Evolutionary conservation across 331 rosid genomes (phyloP).

Genomic region (Cucumis variabilis): DNA sequence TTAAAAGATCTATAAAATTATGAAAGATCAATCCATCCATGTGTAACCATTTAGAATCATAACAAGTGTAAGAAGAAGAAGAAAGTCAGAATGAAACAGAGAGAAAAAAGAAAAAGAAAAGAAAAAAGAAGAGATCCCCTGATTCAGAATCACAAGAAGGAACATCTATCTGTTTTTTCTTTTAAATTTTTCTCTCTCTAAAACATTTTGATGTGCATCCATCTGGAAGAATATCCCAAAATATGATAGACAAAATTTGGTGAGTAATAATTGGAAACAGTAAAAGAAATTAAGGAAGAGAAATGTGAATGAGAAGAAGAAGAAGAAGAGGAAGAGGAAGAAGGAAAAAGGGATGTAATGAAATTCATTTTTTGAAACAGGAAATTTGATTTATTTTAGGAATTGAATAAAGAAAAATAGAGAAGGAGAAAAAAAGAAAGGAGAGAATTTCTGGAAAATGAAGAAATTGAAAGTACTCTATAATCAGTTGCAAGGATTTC

Average conservation of each 20-base stretch:
- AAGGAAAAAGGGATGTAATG: background rate
- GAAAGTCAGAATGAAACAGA: constrained; percentile 58
- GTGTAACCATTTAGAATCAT: background rate
- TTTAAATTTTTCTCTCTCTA: background rate
- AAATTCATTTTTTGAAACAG: background rate
- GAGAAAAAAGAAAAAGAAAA: background rate
- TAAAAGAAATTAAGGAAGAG: constrained; percentile 23
- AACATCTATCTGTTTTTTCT: background rate
- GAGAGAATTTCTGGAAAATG: constrained; percentile 55
- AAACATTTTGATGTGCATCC: constrained; percentile 34
- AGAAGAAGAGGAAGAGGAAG: constrained; percentile 23
- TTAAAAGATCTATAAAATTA: background rate
- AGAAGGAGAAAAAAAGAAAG: constrained; percentile 35
- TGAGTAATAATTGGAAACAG: constrained; percentile 23
- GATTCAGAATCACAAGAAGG: constrained; percentile 13
- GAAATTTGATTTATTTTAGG: background rate
- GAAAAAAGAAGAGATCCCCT: constrained; percentile 62
- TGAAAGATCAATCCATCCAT: background rate
- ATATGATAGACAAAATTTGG: constrained; percentile 31
- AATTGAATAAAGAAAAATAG: background rate
- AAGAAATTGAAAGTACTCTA: constrained; percentile 55
- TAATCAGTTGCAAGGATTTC: constrained; percentile 72
- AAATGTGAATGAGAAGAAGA: background rate
- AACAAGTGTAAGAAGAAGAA: constrained; percentile 8
- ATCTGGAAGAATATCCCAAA: constrained; percentile 34